Base-by-base conservation (phyloP, 768 basidiomycete genomes). In the Aureoboletus auriporus region DNA sequence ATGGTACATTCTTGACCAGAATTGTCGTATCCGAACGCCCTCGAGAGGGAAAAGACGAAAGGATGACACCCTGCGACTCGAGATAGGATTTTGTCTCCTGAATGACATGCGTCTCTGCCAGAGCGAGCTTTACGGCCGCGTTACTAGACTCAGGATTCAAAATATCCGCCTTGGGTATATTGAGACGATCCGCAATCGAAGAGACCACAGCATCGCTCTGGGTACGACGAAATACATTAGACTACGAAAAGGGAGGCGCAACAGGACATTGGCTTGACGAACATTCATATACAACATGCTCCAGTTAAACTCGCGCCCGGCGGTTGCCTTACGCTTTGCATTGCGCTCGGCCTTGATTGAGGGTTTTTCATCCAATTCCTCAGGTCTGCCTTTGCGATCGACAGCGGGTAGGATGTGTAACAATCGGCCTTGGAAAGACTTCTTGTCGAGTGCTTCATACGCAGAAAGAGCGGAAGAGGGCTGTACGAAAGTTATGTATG, bases 241-340 rank as follows among this genome's bases (percentile, higher is more conserved):
- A 50, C 50, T 57, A 52, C 47, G n/a, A 12, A 16, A 58, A 35
- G 49, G 53, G 39, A 30, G 47, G 39, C 27, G 49, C 46, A 47
- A 61, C 46, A 61, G 53, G 37, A 44, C 42, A 47, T 57, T 42
- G 39, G 47, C 45, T 39, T 20, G 38, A 84, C 91, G 69, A 73
- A 96, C 95, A 75, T 97, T 98, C 91, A 97, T 93, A 63, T 93
- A 97, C 48, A 98, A 65, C 77, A 93, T 87, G 44, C 85, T 83
- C 93, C 92, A 95, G 65, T 91, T 92, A 62, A 93, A 93, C 48
- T 86, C 87, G 53, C 84, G 83, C 29, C 85, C 84, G 13, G 87
- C 84, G 30, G 63, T 70, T 10, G 78, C 73, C 65, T 85, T 93
- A 49, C 81, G 74, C 60, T 85, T 83, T 30, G 75, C 75, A 17